Evolutionary conservation across 495 filamentous ascomycete genomes (phyloP).

Genomic region (Trichoderma virens): DNA sequence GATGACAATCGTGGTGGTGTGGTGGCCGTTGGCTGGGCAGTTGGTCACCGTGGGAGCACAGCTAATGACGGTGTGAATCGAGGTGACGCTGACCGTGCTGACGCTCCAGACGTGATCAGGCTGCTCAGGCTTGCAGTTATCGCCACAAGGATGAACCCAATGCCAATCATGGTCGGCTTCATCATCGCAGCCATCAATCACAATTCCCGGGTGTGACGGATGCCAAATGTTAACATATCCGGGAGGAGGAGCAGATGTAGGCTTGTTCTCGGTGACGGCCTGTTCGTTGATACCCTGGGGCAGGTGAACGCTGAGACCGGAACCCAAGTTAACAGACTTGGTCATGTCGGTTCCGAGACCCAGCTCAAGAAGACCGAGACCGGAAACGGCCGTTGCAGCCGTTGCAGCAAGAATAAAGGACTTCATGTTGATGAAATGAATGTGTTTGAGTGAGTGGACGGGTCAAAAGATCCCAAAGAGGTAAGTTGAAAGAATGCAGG

Average conservation of each 20-base stretch:
- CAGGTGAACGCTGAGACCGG: not conserved
- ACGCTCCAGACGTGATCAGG: slow-evolving; percentile 19
- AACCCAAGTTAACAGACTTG: not conserved
- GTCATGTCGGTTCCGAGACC: not conserved
- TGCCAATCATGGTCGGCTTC: slow-evolving; percentile 12
- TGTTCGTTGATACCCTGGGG: slow-evolving; percentile 6
- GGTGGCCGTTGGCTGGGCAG: slow-evolving; percentile 23
- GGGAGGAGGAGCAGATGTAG: slow-evolving; percentile 22
- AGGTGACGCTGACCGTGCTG: slow-evolving; percentile 26
- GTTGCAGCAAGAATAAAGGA: not conserved
- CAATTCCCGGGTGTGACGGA: slow-evolving; percentile 10
- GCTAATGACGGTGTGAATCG: slow-evolving; percentile 22
- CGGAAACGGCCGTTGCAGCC: not conserved
- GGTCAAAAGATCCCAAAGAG: slow-evolving; percentile 5
- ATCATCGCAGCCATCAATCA: slow-evolving; percentile 10
- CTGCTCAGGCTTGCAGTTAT: slow-evolving; percentile 16
- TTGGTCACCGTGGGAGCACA: slow-evolving; percentile 19
- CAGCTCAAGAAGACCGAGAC: slow-evolving; percentile 2
- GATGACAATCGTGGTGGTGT: slow-evolving; percentile 27
- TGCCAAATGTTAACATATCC: slow-evolving; percentile 16
- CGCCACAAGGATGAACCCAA: slow-evolving; percentile 14
- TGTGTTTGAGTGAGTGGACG: slow-evolving; percentile 5
- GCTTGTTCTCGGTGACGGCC: slow-evolving; percentile 19
- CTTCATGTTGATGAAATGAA: slow-evolving; percentile 12
- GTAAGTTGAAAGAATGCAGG: not conserved